phyloP scores from a whole-genome alignment of 805 yeast genomes.

The Metschnikowia colocasiae region DNA sequence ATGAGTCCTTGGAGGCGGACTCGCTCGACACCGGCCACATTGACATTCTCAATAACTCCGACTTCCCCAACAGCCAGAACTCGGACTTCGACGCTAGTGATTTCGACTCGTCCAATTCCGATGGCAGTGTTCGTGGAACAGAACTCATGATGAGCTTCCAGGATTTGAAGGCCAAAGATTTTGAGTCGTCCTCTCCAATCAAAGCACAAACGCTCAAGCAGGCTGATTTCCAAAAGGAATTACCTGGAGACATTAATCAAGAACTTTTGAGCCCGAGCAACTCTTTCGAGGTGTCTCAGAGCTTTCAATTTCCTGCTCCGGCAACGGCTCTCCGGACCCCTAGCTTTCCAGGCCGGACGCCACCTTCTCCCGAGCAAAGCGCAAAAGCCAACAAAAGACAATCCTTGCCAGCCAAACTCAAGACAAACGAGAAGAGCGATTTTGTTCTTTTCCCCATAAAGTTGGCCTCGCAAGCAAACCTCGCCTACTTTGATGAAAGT shows the following conservation, averaged over 20 bases:
- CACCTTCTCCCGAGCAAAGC: slow-evolving; percentile 34
- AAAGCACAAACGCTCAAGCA: slow-evolving; percentile 11
- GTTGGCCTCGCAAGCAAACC: slow-evolving; percentile 25
- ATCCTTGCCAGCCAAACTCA: slow-evolving; percentile 34
- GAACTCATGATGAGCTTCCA: slow-evolving; percentile 24
- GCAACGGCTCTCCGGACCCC: not conserved
- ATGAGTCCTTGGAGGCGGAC: slow-evolving; percentile 2
- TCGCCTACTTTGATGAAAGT: slow-evolving; percentile 20
- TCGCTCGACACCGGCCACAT: slow-evolving; percentile 1
- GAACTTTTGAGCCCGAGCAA: slow-evolving; percentile 6
- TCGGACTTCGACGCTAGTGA: slow-evolving; percentile 6
- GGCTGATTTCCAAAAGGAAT: not conserved
- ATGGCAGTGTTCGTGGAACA: slow-evolving; percentile 20
- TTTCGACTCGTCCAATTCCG: slow-evolving; percentile 17
- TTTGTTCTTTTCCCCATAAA: slow-evolving; percentile 43
- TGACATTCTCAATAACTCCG: slow-evolving; percentile 3
- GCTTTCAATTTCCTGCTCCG: slow-evolving; percentile 28
- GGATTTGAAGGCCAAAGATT: slow-evolving; percentile 13
- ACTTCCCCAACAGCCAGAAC: not conserved
- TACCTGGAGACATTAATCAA: not conserved
- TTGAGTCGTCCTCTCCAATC: slow-evolving; percentile 28
- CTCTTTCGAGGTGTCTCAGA: slow-evolving; percentile 20
- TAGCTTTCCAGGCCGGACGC: slow-evolving; percentile 15
- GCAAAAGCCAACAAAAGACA: slow-evolving; percentile 27
- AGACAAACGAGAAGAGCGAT: slow-evolving; percentile 25